phyloP scores from a whole-genome alignment of 306 rosid genomes.

The Oemleria cerasiformis region DNA sequence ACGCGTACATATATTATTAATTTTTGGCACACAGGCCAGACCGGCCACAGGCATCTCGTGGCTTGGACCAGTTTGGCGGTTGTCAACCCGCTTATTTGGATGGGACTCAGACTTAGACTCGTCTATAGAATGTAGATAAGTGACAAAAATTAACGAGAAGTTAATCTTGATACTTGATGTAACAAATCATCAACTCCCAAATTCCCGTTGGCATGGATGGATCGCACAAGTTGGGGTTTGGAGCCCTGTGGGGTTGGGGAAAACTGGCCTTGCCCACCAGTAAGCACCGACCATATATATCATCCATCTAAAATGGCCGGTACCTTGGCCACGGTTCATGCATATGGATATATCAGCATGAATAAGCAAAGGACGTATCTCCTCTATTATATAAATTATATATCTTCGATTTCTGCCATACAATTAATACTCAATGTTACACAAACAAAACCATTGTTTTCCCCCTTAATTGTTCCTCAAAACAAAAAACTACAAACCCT shows the following conservation, averaged over 20 bases:
- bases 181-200: background rate
- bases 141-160: background rate
- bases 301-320: background rate
- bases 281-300: slow-evolving; percentile 42
- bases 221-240: slow-evolving; percentile 13
- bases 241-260: background rate
- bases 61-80: slow-evolving; percentile 76
- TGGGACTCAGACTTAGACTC: background rate
- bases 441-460: too few species aligned
- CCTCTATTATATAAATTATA: too few species aligned
- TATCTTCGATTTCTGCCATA: too few species aligned
- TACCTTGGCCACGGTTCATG: too few species aligned
- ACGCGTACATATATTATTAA: slow-evolving; percentile 16
- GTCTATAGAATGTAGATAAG: too few species aligned
- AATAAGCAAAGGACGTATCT: too few species aligned
- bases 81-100: slow-evolving; percentile 4
- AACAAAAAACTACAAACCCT: too few species aligned
- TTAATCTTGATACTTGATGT: background rate
- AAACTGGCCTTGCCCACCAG: slow-evolving; percentile 10
- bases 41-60: slow-evolving; percentile 47
- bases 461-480: too few species aligned
- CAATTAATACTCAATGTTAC: too few species aligned
- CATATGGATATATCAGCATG: too few species aligned
- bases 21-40: background rate
- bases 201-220: background rate